These are phyloP conservation scores for Azolla pinnata DNA, from an alignment of 75 land plant genomes.

Conservation along the genomic window DNA sequence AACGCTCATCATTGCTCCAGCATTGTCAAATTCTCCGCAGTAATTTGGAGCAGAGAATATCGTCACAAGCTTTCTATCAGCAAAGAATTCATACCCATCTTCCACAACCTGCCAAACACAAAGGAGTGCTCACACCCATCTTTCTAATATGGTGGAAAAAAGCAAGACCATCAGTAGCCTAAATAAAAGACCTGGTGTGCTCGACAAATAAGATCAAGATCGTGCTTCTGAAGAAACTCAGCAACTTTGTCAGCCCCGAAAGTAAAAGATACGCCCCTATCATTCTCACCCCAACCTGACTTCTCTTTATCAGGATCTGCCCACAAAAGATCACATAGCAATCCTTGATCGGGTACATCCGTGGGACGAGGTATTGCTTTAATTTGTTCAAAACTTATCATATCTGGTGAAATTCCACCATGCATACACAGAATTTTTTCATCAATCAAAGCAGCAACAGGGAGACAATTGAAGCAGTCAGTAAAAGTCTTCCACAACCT, in stretches of 20 bases:
- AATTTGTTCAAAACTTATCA: constrained; percentile 52
- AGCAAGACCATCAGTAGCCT: too few species aligned
- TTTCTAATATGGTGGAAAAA: too few species aligned
- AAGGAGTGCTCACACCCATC: too few species aligned
- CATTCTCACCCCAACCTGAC: constrained; percentile 76
- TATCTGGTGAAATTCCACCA: constrained; percentile 80
- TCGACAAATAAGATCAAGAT: constrained; percentile 76
- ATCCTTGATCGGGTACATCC: constrained; percentile 67
- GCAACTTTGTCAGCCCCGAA: constrained; percentile 71
- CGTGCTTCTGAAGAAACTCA: constrained; percentile 60
- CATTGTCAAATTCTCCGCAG: constrained; percentile 56
- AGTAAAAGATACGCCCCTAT: constrained; percentile 71
- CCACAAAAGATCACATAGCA: constrained; percentile 77
- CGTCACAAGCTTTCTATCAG: constrained; percentile 51
- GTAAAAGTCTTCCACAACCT: constrained; percentile 78
- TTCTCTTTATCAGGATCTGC: constrained; percentile 70
- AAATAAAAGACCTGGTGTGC: constrained; percentile 98
- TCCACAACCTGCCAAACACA: constrained; percentile 52
- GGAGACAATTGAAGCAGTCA: constrained; percentile 70
- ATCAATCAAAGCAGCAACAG: constrained; percentile 77
- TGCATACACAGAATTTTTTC: constrained; percentile 89
- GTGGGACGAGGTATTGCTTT: constrained; percentile 50
- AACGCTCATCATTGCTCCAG: constrained; percentile 55
- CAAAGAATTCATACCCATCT: constrained; percentile 60
- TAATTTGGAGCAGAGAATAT: constrained; percentile 57